Evolutionary conservation across 2,329 filamentous ascomycete species (phyloP).

Genomic region (Pseudogymnoascus verrucosus): DNA sequence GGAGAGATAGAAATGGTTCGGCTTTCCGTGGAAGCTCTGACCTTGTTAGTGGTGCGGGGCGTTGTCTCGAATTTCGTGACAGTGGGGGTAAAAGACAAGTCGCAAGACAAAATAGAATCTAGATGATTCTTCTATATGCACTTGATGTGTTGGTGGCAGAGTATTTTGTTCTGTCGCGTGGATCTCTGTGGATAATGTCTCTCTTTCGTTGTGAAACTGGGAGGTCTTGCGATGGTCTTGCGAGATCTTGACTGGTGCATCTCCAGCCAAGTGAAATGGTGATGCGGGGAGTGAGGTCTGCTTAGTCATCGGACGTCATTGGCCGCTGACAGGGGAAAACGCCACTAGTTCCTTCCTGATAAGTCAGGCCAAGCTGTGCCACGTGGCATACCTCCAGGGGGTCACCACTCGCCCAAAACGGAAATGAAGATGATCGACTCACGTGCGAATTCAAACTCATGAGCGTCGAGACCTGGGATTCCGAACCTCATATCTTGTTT

Average conservation of each 20-base stretch:
- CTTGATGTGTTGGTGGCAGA: neutral
- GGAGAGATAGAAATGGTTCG: neutral
- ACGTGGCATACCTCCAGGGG: neutral
- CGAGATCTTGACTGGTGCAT: conserved; percentile 1
- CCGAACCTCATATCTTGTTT: neutral
- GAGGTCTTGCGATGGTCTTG: neutral
- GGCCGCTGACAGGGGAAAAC: neutral
- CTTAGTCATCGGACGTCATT: conserved; percentile 3
- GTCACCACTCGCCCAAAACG: neutral
- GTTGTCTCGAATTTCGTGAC: neutral
- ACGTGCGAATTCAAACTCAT: neutral
- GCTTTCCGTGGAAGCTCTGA: neutral
- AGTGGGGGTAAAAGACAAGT: neutral
- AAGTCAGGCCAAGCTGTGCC: neutral
- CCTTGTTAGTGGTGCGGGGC: neutral
- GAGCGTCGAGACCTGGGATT: neutral
- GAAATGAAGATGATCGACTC: neutral
- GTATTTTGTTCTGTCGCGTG: neutral
- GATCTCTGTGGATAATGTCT: neutral
- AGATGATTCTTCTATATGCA: neutral
- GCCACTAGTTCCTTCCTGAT: neutral
- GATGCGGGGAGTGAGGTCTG: conserved; percentile 1
- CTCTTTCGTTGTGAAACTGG: neutral
- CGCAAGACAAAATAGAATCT: neutral
- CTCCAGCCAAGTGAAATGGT: neutral